These are phyloP conservation scores for Passalora sequoiae DNA, from an alignment of 2,329 filamentous ascomycete species.

Conservation along the genomic window DNA sequence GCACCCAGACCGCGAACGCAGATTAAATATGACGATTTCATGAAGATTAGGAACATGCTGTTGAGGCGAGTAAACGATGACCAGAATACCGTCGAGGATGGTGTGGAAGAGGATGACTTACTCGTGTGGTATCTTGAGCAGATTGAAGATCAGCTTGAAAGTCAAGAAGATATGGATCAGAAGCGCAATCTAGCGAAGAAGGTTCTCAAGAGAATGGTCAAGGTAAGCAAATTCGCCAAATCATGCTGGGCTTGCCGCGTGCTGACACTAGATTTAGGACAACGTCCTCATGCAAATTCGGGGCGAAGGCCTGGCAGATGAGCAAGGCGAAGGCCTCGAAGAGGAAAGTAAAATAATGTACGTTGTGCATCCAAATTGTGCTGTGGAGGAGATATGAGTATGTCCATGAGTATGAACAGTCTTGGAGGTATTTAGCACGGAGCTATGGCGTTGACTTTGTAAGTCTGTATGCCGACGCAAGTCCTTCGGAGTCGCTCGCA, in stretches of 20 bases:
- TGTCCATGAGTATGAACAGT: neutral
- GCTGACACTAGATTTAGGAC: slow-evolving; percentile 41
- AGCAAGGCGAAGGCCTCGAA: slow-evolving; percentile 53
- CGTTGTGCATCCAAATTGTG: slow-evolving; percentile 90
- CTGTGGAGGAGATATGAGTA: slow-evolving; percentile 55
- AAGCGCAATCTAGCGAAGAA: slow-evolving; percentile 71
- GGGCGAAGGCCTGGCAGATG: slow-evolving; percentile 83
- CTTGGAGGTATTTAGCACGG: neutral
- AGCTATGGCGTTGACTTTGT: neutral
- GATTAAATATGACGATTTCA: slow-evolving; percentile 94
- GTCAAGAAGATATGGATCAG: slow-evolving; percentile 71
- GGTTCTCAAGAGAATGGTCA: slow-evolving; percentile 93
- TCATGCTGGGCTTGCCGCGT: neutral
- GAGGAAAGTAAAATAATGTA: slow-evolving; percentile 60
- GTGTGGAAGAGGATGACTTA: slow-evolving; percentile 76
- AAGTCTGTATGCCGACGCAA: too few species aligned
- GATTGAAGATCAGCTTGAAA: slow-evolving; percentile 75
- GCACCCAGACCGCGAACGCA: slow-evolving; percentile 61
- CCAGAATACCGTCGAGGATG: slow-evolving; percentile 69
- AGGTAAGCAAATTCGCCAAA: slow-evolving; percentile 54
- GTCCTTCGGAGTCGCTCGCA: too few species aligned
- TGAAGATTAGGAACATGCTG: slow-evolving; percentile 79
- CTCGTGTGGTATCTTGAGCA: slow-evolving; percentile 89
- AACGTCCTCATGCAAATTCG: slow-evolving; percentile 58
- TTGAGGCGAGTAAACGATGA: slow-evolving; percentile 80